A percentile compares a stretch with the other conserved stretches of the same genome.
phyloP scores from a whole-genome alignment of 2,329 filamentous ascomycete species.

The Pseudopithomyces maydicus region DNA sequence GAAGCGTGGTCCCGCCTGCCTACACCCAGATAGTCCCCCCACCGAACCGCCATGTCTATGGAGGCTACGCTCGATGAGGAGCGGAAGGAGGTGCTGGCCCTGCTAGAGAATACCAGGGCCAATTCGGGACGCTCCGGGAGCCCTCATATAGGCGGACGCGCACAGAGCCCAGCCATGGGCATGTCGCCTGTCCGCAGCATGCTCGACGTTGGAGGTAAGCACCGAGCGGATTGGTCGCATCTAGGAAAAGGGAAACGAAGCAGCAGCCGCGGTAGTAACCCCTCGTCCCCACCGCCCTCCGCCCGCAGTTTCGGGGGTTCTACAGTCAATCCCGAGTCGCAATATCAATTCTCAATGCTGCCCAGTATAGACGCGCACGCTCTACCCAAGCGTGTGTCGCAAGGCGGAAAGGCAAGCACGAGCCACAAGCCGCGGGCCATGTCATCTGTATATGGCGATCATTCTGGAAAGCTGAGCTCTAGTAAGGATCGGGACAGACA shows the following conservation, averaged over 20 bases:
- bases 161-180: conserved; percentile 56
- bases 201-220: conserved; percentile 43
- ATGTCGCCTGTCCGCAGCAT: conserved; percentile 71
- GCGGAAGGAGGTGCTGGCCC: conserved; percentile 71
- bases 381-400: conserved; percentile 49
- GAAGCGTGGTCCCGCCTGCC: neutral
- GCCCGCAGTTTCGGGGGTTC: conserved; percentile 19
- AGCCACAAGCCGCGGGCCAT: conserved; percentile 50
- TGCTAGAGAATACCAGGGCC: conserved; percentile 59
- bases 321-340: conserved; percentile 45
- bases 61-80: conserved; percentile 80
- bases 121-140: conserved; percentile 33
- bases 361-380: conserved; percentile 51
- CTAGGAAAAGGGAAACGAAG: conserved; percentile 31
- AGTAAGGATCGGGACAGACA: conserved; percentile 41
- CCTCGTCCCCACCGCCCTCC: conserved; percentile 35
- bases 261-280: conserved; percentile 39
- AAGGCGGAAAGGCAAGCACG: conserved; percentile 49
- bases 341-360: conserved; percentile 53
- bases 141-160: conserved; percentile 50
- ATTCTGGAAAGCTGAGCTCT: conserved; percentile 26
- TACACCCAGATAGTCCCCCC: conserved; percentile 5
- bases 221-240: conserved; percentile 47
- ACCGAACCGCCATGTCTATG: conserved; percentile 65
- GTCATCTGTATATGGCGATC: conserved; percentile 47